Evolutionary conservation across 1,139 yeast species (phyloP).

Genomic region (Taphrina deformans): DNA sequence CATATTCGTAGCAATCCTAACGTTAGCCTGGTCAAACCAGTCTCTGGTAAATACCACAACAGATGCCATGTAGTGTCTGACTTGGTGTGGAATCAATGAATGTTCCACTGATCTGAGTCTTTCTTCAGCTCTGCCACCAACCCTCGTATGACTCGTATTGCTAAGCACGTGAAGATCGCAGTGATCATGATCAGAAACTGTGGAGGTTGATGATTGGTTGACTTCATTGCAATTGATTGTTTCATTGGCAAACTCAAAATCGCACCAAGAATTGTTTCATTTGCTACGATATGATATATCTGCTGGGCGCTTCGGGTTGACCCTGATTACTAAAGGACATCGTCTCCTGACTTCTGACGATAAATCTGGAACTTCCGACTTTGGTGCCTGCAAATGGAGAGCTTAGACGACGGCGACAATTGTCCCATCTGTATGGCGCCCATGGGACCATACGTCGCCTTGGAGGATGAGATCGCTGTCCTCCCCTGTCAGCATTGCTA

Average conservation of each 20-base stretch:
- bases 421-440: conserved; percentile 23
- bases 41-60: no score
- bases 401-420: neutral
- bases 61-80: no score
- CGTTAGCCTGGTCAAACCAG: no score
- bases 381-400: neutral
- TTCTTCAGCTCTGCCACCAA: no score
- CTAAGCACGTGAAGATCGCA: neutral
- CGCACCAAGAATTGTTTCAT: neutral
- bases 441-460: conserved; percentile 1
- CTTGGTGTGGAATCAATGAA: no score
- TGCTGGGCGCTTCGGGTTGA: neutral
- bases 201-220: neutral
- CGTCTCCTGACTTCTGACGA: no score
- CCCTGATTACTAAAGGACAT: no score
- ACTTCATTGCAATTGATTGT: neutral
- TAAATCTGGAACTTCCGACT: neutral
- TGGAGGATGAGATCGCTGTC: conserved; percentile 14
- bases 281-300: no score
- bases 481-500: conserved; percentile 24
- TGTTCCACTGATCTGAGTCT: no score
- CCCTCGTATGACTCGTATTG: neutral
- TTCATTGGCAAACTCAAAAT: neutral
- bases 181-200: neutral
- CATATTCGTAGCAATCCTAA: no score